Evolutionary conservation across 306 rosid genomes (phyloP).

Genomic region (Alnus rubra): DNA sequence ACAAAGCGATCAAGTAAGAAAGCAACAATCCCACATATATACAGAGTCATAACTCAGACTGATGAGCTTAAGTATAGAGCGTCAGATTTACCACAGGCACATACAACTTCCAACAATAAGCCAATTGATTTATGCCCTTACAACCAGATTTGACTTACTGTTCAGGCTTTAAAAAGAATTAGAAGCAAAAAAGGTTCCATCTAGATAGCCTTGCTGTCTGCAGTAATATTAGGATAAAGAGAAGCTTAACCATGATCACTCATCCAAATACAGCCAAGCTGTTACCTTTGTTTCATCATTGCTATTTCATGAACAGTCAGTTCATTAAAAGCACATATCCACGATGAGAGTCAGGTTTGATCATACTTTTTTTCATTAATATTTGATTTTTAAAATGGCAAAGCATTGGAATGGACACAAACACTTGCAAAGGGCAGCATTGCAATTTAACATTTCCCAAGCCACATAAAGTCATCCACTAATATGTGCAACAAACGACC

Average conservation of each 20-base stretch:
- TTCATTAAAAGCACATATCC: not conserved
- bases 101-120: not conserved
- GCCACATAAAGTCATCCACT: not conserved
- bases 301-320: not conserved
- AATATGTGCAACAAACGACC: not conserved
- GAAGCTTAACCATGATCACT: not conserved
- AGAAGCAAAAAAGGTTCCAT: not conserved
- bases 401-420: not conserved
- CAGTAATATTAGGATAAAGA: not conserved
- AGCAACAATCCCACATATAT: not conserved
- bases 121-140: not conserved
- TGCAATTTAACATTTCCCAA: not conserved
- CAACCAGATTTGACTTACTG: not conserved
- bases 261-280: not conserved
- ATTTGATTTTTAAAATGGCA: not conserved
- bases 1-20: not conserved
- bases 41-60: not conserved
- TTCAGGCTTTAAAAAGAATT: not conserved
- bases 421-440: not conserved
- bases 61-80: not conserved
- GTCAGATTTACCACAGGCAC: not conserved
- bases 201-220: not conserved
- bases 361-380: not conserved
- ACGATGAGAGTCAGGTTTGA: too few species aligned
- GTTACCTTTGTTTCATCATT: not conserved